phyloP scores from a whole-genome alignment of 2,329 filamentous ascomycete species.

The Trichoderma asperellum region DNA sequence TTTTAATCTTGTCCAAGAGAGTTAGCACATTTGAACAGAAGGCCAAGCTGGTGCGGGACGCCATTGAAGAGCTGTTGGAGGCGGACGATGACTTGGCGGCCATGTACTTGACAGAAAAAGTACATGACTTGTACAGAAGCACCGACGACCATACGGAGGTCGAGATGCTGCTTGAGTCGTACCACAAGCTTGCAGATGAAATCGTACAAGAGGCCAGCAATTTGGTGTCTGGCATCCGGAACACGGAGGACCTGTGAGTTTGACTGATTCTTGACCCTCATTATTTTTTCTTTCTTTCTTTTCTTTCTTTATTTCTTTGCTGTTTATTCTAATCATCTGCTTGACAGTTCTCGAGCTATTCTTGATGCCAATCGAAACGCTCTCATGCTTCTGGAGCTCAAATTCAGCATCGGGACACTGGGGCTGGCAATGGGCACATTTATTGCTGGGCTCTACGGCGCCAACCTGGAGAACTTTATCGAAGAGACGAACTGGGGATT shows the following conservation, averaged over 20 bases:
- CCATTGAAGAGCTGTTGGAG: constrained; percentile 92
- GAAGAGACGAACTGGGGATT: constrained; percentile 93
- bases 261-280: neutral
- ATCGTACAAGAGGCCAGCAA: constrained; percentile 95
- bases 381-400: constrained; percentile 95
- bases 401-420: constrained; percentile 92
- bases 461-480: constrained; percentile 99
- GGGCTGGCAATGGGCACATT: constrained; percentile 95
- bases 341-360: constrained; percentile 84
- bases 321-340: neutral
- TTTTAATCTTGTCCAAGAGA: constrained; percentile 93
- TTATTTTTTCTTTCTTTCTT: no score
- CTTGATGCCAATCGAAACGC: constrained; percentile 97
- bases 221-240: constrained; percentile 90
- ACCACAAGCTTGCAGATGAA: constrained; percentile 97
- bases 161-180: constrained; percentile 94
- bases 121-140: constrained; percentile 69
- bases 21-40: constrained; percentile 98
- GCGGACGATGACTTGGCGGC: constrained; percentile 91
- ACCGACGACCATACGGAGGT: constrained; percentile 94
- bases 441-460: constrained; percentile 97
- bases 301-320: no score
- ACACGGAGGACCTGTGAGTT: constrained; percentile 94
- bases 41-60: constrained; percentile 88
- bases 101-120: constrained; percentile 95